Base-by-base conservation (phyloP, 2,329 filamentous ascomycete genomes). In the Periconia macrospinosa region DNA sequence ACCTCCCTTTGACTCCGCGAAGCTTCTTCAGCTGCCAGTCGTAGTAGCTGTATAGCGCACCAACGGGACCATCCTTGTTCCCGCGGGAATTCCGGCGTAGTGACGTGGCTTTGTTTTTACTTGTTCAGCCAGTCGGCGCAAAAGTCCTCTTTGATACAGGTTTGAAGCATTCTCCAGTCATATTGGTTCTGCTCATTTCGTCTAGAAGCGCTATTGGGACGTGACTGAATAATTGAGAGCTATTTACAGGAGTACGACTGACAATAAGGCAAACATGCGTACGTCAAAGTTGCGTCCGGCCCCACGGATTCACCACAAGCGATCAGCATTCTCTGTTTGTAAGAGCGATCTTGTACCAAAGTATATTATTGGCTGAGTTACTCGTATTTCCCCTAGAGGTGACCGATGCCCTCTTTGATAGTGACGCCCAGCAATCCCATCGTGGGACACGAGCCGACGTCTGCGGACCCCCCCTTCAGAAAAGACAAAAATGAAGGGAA, bases 231-330 rank as follows among this genome's bases (percentile, higher is more conserved):
- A n/a, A 37, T 37, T 37, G 6, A 37, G 33, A 6, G 5, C 33
- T 14, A 37, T 37, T 37, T n/a, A 37, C 33, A 14, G 33, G 33
- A 37, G 11, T 13, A 37, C 11, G 33, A 6, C 33, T 37, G 33
- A 71, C 62, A 40, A 72, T 64, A 14, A n/a, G n/a, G n/a, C n/a
- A n/a, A n/a, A n/a, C n/a, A n/a, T n/a, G n/a, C n/a, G n/a, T n/a
- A n/a, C n/a, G n/a, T 70, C 72, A 46, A 71, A 74, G 46, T 69
- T 70, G 43, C 59, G 60, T 1, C 71, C 72, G 1, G 70, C 71
- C 1, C 72, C 72, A 6, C 58, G 55, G 15, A 74, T 53, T 1
- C 63, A 72, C 68, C 71, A 74, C 55, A 72, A 72, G 15, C 74
- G 68, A 35, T 74, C 69, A 0, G 63, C 19, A 33, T 74, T 65